A percentile compares a stretch with the other conserved stretches of the same genome.
These are phyloP conservation scores for Coemansia sp. DNA, from an alignment of 192 early-diverging fungal species.

Conservation along the genomic window DNA sequence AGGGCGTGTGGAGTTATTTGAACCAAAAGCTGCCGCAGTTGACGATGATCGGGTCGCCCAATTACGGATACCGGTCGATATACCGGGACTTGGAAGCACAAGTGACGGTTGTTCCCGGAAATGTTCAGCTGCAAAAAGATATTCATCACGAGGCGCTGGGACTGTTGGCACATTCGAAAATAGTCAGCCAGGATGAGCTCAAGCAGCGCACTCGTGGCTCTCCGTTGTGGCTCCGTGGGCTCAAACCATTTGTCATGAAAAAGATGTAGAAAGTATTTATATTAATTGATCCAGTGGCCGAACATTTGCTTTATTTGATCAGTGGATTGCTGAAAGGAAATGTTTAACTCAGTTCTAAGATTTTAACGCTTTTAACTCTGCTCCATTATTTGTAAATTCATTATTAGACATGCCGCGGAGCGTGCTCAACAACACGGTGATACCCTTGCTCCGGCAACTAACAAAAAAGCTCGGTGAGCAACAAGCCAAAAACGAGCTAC, in stretches of 20 bases:
- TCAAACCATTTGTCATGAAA: constrained; percentile 49
- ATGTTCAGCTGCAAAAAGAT: constrained; percentile 56
- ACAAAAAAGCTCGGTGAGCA: constrained; percentile 30
- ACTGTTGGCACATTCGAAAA: background rate
- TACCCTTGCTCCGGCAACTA: constrained; percentile 34
- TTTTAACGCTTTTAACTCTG: too few relatives aligned
- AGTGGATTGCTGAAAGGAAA: too few relatives aligned
- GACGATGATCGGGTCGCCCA: constrained; percentile 91
- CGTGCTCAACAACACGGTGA: constrained; percentile 37
- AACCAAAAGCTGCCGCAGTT: constrained; percentile 62
- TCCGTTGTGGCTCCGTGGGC: constrained; percentile 42
- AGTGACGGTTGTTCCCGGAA: background rate
- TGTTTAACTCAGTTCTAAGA: too few relatives aligned
- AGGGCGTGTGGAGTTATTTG: constrained; percentile 82
- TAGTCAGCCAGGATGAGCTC: constrained; percentile 32
- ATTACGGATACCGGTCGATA: constrained; percentile 89
- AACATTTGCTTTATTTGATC: too few relatives aligned
- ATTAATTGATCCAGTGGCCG: background rate
- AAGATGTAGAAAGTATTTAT: constrained; percentile 29
- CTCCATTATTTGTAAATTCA: too few relatives aligned
- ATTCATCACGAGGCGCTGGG: constrained; percentile 24
- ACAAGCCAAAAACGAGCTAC: constrained; percentile 45
- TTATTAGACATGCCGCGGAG: constrained; percentile 32
- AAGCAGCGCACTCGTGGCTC: constrained; percentile 22
- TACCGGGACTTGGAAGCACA: constrained; percentile 12